Percentiles rank a stretch among this genome's conserved stretches.
phyloP scores from a whole-genome alignment of 1,139 yeast species.

The Cylindricascospora bacillispora region DNA sequence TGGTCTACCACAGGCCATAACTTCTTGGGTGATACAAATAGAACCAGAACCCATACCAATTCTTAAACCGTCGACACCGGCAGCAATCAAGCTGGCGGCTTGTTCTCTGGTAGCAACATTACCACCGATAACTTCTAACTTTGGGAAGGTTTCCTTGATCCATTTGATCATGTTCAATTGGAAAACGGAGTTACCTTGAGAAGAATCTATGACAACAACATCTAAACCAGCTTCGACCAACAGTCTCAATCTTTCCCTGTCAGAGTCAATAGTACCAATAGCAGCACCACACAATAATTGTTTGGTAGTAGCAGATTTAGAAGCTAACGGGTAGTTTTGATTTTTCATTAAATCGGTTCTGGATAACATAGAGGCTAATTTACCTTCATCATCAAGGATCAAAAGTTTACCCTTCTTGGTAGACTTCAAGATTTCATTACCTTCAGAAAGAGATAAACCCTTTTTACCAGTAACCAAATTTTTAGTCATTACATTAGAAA shows the following conservation, averaged over 20 bases:
- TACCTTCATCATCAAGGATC: constrained; percentile 66
- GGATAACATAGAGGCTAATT: constrained; percentile 76
- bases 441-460: constrained; percentile 73
- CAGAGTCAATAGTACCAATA: constrained; percentile 86
- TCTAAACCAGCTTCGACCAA: constrained; percentile 95
- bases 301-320: constrained; percentile 84
- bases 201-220: constrained; percentile 89
- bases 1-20: constrained; percentile 99
- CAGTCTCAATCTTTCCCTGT: constrained; percentile 68
- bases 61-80: constrained; percentile 97
- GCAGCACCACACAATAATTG: constrained; percentile 99
- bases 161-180: constrained; percentile 87
- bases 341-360: constrained; percentile 96
- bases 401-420: constrained; percentile 98
- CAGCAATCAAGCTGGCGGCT: constrained; percentile 89
- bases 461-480: constrained; percentile 74
- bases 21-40: constrained; percentile 98
- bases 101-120: constrained; percentile 98
- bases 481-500: constrained; percentile 78
- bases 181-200: constrained; percentile 94
- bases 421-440: constrained; percentile 78
- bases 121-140: constrained; percentile 88
- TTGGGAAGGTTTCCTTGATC: constrained; percentile 72
- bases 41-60: constrained; percentile 99
- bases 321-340: constrained; percentile 85